Evolutionary conservation across 2,329 filamentous ascomycete genomes (phyloP).

Genomic region (Scopulariopsis brevicaulis): DNA sequence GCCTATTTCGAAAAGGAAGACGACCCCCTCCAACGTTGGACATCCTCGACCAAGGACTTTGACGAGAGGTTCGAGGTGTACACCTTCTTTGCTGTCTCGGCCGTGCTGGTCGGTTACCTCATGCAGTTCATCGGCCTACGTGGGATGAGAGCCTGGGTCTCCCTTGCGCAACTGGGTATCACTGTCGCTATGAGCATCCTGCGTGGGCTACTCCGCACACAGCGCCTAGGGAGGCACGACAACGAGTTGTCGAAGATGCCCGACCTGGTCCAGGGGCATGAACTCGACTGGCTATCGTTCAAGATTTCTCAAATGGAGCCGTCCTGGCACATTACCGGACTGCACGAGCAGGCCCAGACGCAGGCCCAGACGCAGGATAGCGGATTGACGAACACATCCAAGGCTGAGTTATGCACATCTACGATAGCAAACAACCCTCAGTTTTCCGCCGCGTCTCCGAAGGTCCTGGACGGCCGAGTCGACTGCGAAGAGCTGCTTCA

Average conservation of each 20-base stretch:
- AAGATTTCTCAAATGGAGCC: not conserved
- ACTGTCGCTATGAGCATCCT: conserved; percentile 11
- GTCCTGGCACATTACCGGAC: not conserved
- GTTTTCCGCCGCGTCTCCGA: not conserved
- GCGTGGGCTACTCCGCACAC: conserved; percentile 9
- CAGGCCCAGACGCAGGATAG: not conserved
- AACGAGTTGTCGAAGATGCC: conserved; percentile 8
- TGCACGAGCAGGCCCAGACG: not conserved
- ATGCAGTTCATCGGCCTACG: conserved; percentile 12
- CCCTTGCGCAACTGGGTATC: conserved; percentile 10
- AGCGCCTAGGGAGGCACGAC: conserved; percentile 7
- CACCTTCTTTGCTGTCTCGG: conserved; percentile 4
- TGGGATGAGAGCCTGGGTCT: conserved; percentile 10
- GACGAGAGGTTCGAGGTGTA: conserved; percentile 1
- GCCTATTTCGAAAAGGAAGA: conserved; percentile 7
- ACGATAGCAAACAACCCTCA: not conserved
- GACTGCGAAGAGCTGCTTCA: not conserved
- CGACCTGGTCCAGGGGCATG: conserved; percentile 9
- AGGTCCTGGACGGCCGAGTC: not conserved
- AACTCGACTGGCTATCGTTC: conserved; percentile 12
- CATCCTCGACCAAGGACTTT: not conserved
- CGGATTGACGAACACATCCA: not conserved
- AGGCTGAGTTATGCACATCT: not conserved
- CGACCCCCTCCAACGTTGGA: conserved; percentile 8
- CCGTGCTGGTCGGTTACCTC: conserved; percentile 8